These are phyloP conservation scores for Aeschynomene evenia DNA, from an alignment of 306 rosid species.

Conservation along the genomic window DNA sequence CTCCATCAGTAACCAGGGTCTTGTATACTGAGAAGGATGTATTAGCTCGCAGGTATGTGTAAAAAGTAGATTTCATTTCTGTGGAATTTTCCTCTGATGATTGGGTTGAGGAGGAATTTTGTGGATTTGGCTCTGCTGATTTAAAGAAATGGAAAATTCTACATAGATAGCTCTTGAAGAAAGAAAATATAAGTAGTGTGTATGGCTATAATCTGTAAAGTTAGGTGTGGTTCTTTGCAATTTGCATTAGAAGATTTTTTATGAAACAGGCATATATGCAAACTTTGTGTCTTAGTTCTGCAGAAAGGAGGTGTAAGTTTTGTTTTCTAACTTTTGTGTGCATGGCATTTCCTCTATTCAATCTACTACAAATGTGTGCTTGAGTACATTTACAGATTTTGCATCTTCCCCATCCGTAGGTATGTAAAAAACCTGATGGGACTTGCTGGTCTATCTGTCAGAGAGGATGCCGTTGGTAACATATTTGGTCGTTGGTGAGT, in stretches of 20 bases:
- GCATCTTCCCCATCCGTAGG: slow-evolving; percentile 46
- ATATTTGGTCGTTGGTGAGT: slow-evolving; percentile 91
- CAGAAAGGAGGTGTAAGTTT: slow-evolving; percentile 11
- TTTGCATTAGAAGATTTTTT: slow-evolving; percentile 14
- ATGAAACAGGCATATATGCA: neutral
- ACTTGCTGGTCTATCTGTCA: slow-evolving; percentile 75
- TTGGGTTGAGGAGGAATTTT: neutral
- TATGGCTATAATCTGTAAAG: neutral
- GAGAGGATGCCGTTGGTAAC: slow-evolving; percentile 97
- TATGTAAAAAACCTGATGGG: slow-evolving; percentile 80
- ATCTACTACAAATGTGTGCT: neutral
- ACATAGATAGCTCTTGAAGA: slow-evolving; percentile 2
- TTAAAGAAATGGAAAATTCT: slow-evolving; percentile 1
- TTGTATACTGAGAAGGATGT: slow-evolving; percentile 85
- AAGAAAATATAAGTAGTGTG: neutral
- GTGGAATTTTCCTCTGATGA: neutral
- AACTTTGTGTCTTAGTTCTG: neutral
- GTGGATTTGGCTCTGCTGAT: neutral
- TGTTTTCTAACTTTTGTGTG: neutral
- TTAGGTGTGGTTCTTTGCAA: neutral
- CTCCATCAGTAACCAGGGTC: slow-evolving; percentile 91
- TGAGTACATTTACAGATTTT: slow-evolving; percentile 18
- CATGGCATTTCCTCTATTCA: neutral
- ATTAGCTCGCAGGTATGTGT: slow-evolving; percentile 65
- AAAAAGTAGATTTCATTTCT: neutral